A percentile compares a stretch with the other conserved stretches of the same genome.
Evolutionary conservation across 108 stramenopile genomes (phyloP).

Genomic region (Schizochytrium sp.): DNA sequence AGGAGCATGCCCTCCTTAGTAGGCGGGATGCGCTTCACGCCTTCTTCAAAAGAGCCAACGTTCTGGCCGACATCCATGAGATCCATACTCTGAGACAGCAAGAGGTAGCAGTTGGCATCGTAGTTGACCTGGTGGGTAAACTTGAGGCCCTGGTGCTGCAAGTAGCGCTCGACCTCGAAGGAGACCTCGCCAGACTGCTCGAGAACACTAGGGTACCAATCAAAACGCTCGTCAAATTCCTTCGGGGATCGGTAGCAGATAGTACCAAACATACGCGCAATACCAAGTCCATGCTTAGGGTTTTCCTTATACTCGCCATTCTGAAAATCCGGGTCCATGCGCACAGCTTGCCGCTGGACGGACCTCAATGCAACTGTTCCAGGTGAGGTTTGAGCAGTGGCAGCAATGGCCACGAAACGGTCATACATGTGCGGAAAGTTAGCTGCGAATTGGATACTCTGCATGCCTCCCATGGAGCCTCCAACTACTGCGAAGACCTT

Average conservation of each 20-base stretch:
- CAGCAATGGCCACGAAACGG: conserved; percentile 26
- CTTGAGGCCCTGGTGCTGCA: conserved; percentile 62
- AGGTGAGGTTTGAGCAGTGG: conserved; percentile 63
- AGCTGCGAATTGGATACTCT: conserved; percentile 54
- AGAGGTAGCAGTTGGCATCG: conserved; percentile 65
- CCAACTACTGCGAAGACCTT: conserved; percentile 65
- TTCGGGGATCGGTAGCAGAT: conserved; percentile 58
- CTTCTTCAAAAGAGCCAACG: conserved; percentile 30
- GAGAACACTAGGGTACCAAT: conserved; percentile 26
- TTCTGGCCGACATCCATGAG: conserved; percentile 35
- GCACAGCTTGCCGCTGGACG: conserved; percentile 63
- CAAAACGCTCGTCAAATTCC: conserved; percentile 62
- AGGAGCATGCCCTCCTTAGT: conserved; percentile 52
- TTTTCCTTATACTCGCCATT: conserved; percentile 53
- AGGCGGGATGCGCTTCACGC: conserved; percentile 45
- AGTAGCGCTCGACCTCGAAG: conserved; percentile 65
- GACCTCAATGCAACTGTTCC: conserved; percentile 61
- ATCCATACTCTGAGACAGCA: conserved; percentile 62
- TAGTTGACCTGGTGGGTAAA: conserved; percentile 53
- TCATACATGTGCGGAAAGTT: conserved; percentile 60
- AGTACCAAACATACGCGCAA: conserved; percentile 61
- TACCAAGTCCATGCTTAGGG: conserved; percentile 31
- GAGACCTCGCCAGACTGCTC: conserved; percentile 15
- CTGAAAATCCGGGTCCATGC: conserved; percentile 59
- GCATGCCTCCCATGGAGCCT: conserved; percentile 64